Conservation (phyloP, 2,329 filamentous ascomycete species). For the Claviceps sp. region DNA sequence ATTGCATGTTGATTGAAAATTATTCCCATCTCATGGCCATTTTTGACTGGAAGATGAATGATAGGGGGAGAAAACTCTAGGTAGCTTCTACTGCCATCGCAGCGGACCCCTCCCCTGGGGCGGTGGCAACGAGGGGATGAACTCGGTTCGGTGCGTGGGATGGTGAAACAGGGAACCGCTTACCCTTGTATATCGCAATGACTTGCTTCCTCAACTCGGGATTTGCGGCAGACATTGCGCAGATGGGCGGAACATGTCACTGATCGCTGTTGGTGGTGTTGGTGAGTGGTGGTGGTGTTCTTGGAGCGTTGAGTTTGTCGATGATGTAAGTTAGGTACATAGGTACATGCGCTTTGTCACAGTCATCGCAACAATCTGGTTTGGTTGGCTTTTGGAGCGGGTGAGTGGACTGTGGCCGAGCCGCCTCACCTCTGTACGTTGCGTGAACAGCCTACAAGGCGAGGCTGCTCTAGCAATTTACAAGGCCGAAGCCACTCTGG, state of each 20-base stretch:
- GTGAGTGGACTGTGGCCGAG: too few species aligned
- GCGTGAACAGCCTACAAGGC: too few species aligned
- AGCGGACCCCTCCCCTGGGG: too few species aligned
- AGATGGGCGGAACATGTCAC: neutral
- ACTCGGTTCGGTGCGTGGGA: neutral
- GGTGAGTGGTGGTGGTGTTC: neutral
- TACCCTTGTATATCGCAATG: conserved; percentile 80
- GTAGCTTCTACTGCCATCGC: too few species aligned
- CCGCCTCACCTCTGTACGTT: too few species aligned
- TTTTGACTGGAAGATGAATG: too few species aligned
- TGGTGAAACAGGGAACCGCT: neutral
- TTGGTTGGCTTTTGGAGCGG: neutral
- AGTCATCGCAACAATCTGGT: too few species aligned
- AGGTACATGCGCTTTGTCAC: too few species aligned
- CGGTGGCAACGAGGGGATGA: neutral
- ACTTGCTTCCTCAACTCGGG: conserved; percentile 60
- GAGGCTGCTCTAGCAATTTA: too few species aligned
- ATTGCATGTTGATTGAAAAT: neutral
- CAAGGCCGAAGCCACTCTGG: too few species aligned
- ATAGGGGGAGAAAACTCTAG: too few species aligned
- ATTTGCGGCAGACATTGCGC: conserved; percentile 24
- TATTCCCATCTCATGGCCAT: too few species aligned
- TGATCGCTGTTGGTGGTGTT: neutral
- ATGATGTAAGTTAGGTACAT: neutral
- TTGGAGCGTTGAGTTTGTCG: neutral